A percentile compares a stretch with the other conserved stretches of the same genome.
These are phyloP conservation scores for Myrica gale DNA, from an alignment of 306 rosid species.

Conservation along the genomic window DNA sequence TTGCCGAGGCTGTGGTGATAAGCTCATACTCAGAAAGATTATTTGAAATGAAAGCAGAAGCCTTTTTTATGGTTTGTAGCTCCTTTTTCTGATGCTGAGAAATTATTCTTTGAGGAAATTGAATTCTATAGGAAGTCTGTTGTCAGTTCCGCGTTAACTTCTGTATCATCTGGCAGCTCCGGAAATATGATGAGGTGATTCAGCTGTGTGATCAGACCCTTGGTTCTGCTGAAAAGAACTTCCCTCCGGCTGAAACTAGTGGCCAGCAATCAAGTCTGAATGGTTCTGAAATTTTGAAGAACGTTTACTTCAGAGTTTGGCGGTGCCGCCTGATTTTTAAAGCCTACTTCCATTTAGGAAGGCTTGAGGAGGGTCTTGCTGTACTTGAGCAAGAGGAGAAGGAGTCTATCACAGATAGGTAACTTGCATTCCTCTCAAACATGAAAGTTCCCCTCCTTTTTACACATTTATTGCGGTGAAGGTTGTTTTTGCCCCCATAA, in stretches of 20 bases:
- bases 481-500: constrained; percentile 19
- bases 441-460: not conserved
- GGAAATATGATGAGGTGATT: constrained; percentile 81
- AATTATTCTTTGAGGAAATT: constrained; percentile 24
- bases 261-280: constrained; percentile 39
- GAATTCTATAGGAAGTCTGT: constrained; percentile 22
- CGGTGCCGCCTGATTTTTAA: constrained; percentile 69
- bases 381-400: constrained; percentile 61
- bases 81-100: constrained; percentile 26
- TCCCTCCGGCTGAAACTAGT: constrained; percentile 33
- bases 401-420: constrained; percentile 52
- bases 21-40: constrained; percentile 74
- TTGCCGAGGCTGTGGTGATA: constrained; percentile 64
- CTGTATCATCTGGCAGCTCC: constrained; percentile 52
- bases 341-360: constrained; percentile 74
- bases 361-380: constrained; percentile 84
- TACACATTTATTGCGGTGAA: constrained; percentile 12
- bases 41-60: constrained; percentile 90
- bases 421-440: constrained; percentile 17
- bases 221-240: constrained; percentile 82
- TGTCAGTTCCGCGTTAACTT: constrained; percentile 33
- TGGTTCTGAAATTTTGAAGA: constrained; percentile 44
- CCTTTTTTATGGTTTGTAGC: constrained; percentile 67
- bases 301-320: constrained; percentile 71
- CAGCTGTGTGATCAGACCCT: constrained; percentile 71